Conservation (phyloP, 192 early-diverging fungal genomes). For the Podila epigama region DNA sequence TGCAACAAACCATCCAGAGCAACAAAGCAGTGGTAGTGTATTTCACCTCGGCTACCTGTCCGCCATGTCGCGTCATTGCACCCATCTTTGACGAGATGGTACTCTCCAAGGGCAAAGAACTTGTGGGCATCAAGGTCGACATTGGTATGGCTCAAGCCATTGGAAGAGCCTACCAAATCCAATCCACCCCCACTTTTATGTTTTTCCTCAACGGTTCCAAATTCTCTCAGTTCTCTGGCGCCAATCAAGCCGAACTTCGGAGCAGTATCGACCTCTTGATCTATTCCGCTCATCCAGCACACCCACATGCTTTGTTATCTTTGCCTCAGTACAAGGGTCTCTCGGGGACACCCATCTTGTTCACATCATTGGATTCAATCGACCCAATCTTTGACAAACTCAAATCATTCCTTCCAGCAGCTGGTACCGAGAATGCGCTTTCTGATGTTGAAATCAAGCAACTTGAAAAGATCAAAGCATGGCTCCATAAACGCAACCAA, state of each 20-base stretch:
- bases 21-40: conserved; percentile 67
- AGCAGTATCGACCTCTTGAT: conserved; percentile 66
- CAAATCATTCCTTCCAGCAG: conserved; percentile 21
- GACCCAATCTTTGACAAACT: conserved; percentile 50
- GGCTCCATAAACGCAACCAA: conserved; percentile 37
- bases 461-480: conserved; percentile 35
- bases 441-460: conserved; percentile 28
- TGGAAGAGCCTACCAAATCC: conserved; percentile 59
- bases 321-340: conserved; percentile 51
- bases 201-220: conserved; percentile 68
- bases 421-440: conserved; percentile 5
- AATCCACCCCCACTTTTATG: conserved; percentile 77
- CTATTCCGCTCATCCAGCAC: conserved; percentile 72
- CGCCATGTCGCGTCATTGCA: conserved; percentile 72
- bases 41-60: conserved; percentile 74
- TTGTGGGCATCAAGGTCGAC: conserved; percentile 73
- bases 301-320: conserved; percentile 61
- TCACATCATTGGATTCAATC: conserved; percentile 25
- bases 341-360: conserved; percentile 54
- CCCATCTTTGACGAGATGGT: conserved; percentile 73
- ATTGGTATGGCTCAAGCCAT: conserved; percentile 59
- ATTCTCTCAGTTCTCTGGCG: conserved; percentile 67
- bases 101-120: conserved; percentile 50
- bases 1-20: conserved; percentile 53
- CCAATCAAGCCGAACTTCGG: conserved; percentile 65